Base-by-base conservation (phyloP, 2,329 filamentous ascomycete genomes). In the Fusarium veterinarium region DNA sequence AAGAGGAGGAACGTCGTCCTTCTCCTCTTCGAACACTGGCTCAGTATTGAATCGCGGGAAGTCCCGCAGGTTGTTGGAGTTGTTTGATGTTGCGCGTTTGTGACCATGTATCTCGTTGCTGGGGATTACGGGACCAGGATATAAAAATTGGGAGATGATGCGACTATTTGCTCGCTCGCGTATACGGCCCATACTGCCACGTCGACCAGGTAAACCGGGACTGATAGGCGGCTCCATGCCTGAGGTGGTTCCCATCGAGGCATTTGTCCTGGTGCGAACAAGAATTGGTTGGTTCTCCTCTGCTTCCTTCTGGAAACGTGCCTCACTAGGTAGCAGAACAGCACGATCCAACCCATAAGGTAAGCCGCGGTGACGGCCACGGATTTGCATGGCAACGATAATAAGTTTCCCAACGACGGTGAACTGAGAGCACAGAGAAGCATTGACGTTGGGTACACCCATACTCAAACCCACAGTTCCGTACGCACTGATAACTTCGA, bases 401-500 rank as follows among this genome's bases (percentile, higher is more conserved):
- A 92, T 87, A 4, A 93, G 86, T 77, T 92, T 93, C 81, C 79
- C 94, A 81, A 97, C 82, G 1, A 91, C 87, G 17, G 87, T 90
- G 81, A 99, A 98, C 75, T 98, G 90, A 0, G 89, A 92, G 37
- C 90, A 95, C 73, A 99, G 94, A 1, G 93, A 95, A 0, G 94
- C 88, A 81, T 97, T 93, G 80, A 91, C 86, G 25, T 83, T 85
- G 0, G 92, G 87, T 69, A 95, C 97, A 10, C 96, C 96, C 20
- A 99, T 87, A 55, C 92, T 95, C 64, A 99, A 84, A 1, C 96
- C 96, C 31, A 99, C 96, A 2, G 96, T 99, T 71, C 96, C 97
- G 78, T 97, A 97, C 3, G 95, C 95, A 63, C 93, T 95, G 68
- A 97, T 91, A 51, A 97, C 90, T 80, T 97, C 95, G 77, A 97